phyloP scores from a whole-genome alignment of 2,329 filamentous ascomycete genomes.

The Nemania diffusa region DNA sequence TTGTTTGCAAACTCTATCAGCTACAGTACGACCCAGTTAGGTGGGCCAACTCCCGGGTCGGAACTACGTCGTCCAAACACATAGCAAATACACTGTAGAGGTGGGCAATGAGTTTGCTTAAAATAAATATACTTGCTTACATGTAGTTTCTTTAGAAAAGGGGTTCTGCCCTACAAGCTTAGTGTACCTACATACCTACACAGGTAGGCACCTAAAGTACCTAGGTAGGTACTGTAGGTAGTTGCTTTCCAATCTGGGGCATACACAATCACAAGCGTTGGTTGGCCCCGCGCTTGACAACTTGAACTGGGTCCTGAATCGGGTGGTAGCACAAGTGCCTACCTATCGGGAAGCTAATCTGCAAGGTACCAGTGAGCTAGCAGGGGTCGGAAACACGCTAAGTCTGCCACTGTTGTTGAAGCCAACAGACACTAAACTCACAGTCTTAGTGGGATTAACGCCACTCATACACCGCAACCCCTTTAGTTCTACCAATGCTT shows the following conservation, averaged over 20 bases:
- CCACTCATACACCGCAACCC: slow-evolving; percentile 2
- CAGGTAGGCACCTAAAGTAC: too few relatives aligned
- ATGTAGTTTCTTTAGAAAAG: too few relatives aligned
- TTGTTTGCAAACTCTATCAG: not conserved
- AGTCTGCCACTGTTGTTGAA: slow-evolving; percentile 20
- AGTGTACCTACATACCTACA: not conserved
- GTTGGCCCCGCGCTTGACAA: slow-evolving; percentile 40
- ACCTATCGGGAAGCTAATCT: slow-evolving; percentile 38
- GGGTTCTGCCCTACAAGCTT: slow-evolving; percentile 28
- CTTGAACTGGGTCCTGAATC: slow-evolving; percentile 22
- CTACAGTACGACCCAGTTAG: not conserved
- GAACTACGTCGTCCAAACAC: not conserved
- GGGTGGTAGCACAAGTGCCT: slow-evolving; percentile 1
- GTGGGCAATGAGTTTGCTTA: not conserved
- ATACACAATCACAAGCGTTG: slow-evolving; percentile 23
- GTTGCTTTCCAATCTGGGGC: slow-evolving; percentile 40
- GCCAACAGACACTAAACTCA: slow-evolving; percentile 29
- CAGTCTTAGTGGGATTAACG: slow-evolving; percentile 15
- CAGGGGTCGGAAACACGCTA: slow-evolving; percentile 46
- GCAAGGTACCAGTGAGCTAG: slow-evolving; percentile 45
- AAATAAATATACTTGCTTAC: slow-evolving; percentile 8
- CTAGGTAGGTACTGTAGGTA: too few relatives aligned
- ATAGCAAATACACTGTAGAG: not conserved
- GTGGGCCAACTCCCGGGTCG: not conserved
- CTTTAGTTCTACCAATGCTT: not conserved